Percentiles rank a stretch among this genome's conserved stretches.
Evolutionary conservation across 495 filamentous ascomycete genomes (phyloP).

Genomic region (Penicillium diatomitis): DNA sequence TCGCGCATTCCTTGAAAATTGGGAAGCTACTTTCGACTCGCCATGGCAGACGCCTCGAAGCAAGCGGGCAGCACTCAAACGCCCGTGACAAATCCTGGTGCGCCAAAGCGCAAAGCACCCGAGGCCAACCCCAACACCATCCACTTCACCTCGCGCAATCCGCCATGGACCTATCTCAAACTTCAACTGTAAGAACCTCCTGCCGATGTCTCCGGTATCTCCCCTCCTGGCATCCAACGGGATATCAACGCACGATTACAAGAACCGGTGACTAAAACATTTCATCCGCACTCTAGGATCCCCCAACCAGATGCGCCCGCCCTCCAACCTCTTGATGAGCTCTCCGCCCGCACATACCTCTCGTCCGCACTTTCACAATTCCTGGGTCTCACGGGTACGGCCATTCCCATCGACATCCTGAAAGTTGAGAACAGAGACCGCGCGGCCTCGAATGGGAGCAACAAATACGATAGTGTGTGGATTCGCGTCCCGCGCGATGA

Average conservation of each 20-base stretch:
- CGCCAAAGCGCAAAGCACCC: constrained; percentile 25
- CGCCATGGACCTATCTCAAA: constrained; percentile 42
- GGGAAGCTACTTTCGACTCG: no score
- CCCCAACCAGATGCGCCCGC: constrained; percentile 19
- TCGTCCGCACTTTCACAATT: constrained; percentile 67
- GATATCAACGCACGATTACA: no score
- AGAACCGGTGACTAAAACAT: not conserved
- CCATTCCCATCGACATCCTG: constrained; percentile 74
- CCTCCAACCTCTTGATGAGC: constrained; percentile 49
- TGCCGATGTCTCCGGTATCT: no score
- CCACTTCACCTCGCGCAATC: constrained; percentile 37
- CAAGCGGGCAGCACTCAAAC: not conserved
- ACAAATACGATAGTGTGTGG: constrained; percentile 45
- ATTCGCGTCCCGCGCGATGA: constrained; percentile 68
- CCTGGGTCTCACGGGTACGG: constrained; percentile 66
- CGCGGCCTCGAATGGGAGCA: not conserved
- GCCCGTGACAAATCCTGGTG: not conserved
- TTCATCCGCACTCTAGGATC: constrained; percentile 14
- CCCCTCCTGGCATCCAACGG: no score
- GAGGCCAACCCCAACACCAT: constrained; percentile 13
- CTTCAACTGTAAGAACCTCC: constrained; percentile 30
- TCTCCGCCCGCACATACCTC: constrained; percentile 67
- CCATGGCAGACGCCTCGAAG: constrained; percentile 2
- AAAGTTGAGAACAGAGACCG: constrained; percentile 35
- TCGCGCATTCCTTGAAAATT: no score